Evolutionary conservation across 2,329 filamentous ascomycete genomes (phyloP).

Genomic region (Cladorrhinum sp.): DNA sequence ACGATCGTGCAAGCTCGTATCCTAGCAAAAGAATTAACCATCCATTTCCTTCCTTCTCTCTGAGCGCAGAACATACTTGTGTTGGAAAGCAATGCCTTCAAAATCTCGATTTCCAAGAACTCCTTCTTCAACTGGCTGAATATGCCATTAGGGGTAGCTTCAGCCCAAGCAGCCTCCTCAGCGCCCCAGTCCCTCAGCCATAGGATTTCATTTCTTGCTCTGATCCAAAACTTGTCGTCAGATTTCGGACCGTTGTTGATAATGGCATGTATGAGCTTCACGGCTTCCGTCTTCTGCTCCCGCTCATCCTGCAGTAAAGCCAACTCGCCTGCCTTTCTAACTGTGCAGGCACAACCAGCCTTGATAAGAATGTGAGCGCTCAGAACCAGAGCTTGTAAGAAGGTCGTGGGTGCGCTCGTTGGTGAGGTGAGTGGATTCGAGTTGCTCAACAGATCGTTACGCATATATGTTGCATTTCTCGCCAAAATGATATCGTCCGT

Average conservation of each 20-base stretch:
- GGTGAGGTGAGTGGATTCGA: constrained; percentile 66
- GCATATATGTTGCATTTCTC: constrained; percentile 44
- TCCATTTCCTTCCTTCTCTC: background rate
- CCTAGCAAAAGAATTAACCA: constrained; percentile 39
- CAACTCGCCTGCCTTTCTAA: constrained; percentile 59
- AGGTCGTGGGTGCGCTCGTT: constrained; percentile 49
- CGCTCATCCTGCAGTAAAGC: constrained; percentile 59
- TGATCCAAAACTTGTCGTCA: constrained; percentile 63
- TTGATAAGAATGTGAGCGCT: constrained; percentile 57
- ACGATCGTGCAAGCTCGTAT: constrained; percentile 59
- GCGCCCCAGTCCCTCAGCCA: constrained; percentile 74
- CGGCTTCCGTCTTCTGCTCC: constrained; percentile 61
- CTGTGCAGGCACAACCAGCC: constrained; percentile 47
- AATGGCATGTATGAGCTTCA: constrained; percentile 56
- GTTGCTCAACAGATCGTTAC: constrained; percentile 53
- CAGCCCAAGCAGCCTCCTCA: constrained; percentile 34
- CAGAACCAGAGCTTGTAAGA: constrained; percentile 62
- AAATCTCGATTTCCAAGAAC: constrained; percentile 66
- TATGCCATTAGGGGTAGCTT: constrained; percentile 44
- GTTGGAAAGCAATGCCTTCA: constrained; percentile 64
- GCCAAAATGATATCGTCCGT: constrained; percentile 35
- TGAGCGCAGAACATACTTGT: constrained; percentile 47
- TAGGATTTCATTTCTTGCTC: constrained; percentile 60
- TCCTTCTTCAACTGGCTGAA: constrained; percentile 59
- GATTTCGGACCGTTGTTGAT: constrained; percentile 49